Conservation (phyloP, 2,329 filamentous ascomycete genomes). For the Cryphonectria nitschkei region DNA sequence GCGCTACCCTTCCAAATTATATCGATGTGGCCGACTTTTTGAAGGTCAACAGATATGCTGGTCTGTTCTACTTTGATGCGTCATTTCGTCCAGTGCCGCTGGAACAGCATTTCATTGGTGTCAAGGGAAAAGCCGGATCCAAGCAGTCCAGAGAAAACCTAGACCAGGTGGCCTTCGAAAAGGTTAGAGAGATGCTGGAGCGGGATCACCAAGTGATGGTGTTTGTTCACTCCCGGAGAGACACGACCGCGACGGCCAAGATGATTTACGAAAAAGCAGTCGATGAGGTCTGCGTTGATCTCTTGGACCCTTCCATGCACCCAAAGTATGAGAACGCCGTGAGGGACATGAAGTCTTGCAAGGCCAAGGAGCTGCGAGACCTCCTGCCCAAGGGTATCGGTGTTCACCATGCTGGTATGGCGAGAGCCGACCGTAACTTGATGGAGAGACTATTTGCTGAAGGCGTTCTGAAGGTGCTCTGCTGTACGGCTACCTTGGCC, state of each 20-base stretch:
- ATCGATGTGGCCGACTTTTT: conserved; percentile 96
- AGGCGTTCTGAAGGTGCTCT: conserved; percentile 94
- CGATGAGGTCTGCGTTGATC: conserved; percentile 76
- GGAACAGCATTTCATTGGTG: conserved; percentile 96
- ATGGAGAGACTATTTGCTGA: conserved; percentile 90
- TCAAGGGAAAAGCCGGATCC: conserved; percentile 85
- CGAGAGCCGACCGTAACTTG: conserved; percentile 90
- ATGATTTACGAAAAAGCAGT: conserved; percentile 84
- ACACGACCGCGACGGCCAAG: conserved; percentile 86
- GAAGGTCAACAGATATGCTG: conserved; percentile 90
- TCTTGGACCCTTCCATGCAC: conserved; percentile 82
- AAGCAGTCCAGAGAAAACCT: conserved; percentile 87
- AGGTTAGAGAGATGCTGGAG: conserved; percentile 91
- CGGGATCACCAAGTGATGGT: conserved; percentile 98
- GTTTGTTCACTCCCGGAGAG: conserved; percentile 95
- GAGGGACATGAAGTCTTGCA: conserved; percentile 83
- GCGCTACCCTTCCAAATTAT: conserved; percentile 94
- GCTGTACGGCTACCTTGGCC: conserved; percentile 95
- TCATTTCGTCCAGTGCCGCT: conserved; percentile 95
- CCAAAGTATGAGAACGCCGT: conserved; percentile 79
- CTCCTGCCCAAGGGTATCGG: conserved; percentile 89
- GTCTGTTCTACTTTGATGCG: conserved; percentile 94
- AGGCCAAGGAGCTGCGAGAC: conserved; percentile 85
- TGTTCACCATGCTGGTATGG: conserved; percentile 96
- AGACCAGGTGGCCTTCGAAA: conserved; percentile 86